Evolutionary conservation across 495 filamentous ascomycete genomes (phyloP), one percentile per base, ranked within the genome.

Genomic region (Penicillium ochrochloron): DNA sequence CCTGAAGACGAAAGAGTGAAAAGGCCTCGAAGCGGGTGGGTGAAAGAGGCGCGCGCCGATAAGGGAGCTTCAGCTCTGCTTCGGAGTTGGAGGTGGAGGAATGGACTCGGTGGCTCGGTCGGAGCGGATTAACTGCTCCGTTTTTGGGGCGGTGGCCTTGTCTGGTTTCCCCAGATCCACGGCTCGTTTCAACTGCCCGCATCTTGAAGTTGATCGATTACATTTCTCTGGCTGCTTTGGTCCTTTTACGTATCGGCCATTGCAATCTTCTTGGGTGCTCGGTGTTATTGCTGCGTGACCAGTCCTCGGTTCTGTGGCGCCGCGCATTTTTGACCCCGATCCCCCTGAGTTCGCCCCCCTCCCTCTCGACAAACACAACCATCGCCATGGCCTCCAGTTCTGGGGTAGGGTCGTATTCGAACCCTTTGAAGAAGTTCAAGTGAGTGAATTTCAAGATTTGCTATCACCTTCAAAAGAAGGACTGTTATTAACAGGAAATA

Each of bases 401-500:
- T 56, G 78, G 86, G 66, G 90, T 86, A 72, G 91, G 92, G 81
- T 90, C 92, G 65, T 99, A 99, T 84, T 96, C 93, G 80, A 99
- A 99, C 85, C 95, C 95, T 62, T 79, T 99, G 82, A 99, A 99
- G 90, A 99, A 99, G 76, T 99, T 97, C 88, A 99, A 99, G 94
- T 97, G 82, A 67, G 85, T 70, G 65, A 55, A 31, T 33, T 42
- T 3, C 27, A 0, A 12, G 31, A 3, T 23, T 17, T 62, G 27
- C 12, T 9, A 10, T 14, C 21, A 10, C n/a, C 2, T n/a, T 12
- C 9, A 10, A 0, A 9, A 12, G 15, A 29, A 39, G 59, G 29
- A 33, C 53, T 19, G 53, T 63, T 58, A 29, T 67, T 75, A 64
- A 78, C 57, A 46, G 29, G 42, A 51, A 37, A 54, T 73, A 97